Conservation (phyloP, 805 yeast species). For the Saturnispora quitensis region DNA sequence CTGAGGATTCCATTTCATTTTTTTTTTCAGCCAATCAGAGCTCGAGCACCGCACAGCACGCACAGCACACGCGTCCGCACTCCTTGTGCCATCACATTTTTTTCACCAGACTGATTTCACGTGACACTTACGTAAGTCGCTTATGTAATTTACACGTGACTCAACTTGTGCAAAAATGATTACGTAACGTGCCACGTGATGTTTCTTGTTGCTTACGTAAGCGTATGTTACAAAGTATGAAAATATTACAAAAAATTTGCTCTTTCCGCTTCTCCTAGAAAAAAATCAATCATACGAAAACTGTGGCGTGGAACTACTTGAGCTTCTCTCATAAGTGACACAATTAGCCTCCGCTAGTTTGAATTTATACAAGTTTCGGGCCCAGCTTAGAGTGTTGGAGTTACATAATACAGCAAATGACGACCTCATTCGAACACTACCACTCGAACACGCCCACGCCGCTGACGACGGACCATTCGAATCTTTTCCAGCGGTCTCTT, state of each 20-base stretch:
- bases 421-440: conserved; percentile 9
- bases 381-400: background rate
- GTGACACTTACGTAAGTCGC: background rate
- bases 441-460: conserved; percentile 7
- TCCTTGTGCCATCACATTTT: no score
- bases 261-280: background rate
- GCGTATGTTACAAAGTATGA: no score
- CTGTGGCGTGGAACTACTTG: background rate
- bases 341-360: background rate
- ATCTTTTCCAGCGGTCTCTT: conserved; percentile 7
- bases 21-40: background rate
- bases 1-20: no score
- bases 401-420: background rate
- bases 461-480: conserved; percentile 10
- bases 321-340: background rate
- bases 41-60: background rate
- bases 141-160: background rate
- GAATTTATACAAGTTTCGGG: background rate
- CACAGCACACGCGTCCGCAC: background rate
- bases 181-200: no score
- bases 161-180: no score
- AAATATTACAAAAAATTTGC: no score
- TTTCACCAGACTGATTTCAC: background rate
- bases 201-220: background rate
- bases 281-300: background rate